These are phyloP conservation scores for Bryopsis sp. DNA, from an alignment of 139 green algal species.

Conservation along the genomic window DNA sequence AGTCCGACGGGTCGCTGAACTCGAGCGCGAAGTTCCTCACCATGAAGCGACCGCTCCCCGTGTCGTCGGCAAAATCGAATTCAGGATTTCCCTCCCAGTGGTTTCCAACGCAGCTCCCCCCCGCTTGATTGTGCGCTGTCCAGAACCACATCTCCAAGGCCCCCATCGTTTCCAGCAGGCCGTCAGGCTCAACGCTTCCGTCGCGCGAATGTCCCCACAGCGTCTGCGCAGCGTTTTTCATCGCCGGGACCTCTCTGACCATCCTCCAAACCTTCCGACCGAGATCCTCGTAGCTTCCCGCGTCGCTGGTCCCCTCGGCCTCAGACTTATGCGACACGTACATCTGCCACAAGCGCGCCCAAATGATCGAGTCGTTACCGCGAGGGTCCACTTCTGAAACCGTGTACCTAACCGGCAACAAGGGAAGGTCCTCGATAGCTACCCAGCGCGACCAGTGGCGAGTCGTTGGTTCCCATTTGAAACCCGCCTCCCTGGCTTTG, in stretches of 20 bases:
- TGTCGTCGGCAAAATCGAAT: too few relatives aligned
- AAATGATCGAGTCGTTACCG: slow-evolving; percentile 4
- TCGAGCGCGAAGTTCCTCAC: too few relatives aligned
- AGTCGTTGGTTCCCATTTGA: slow-evolving; percentile 9
- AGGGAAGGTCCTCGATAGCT: slow-evolving; percentile 13
- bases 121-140: background rate
- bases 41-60: too few relatives aligned
- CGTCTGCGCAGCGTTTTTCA: background rate
- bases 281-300: background rate
- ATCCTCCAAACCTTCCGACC: background rate
- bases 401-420: slow-evolving; percentile 9
- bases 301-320: background rate
- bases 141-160: slow-evolving; percentile 11
- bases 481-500: background rate
- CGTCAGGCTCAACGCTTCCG: background rate
- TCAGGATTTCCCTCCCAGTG: too few relatives aligned
- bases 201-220: background rate
- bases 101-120: too few relatives aligned
- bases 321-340: slow-evolving; percentile 6
- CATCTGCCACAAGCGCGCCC: slow-evolving; percentile 14
- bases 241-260: background rate
- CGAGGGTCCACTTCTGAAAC: slow-evolving; percentile 5
- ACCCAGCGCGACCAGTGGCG: slow-evolving; percentile 3
- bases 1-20: too few relatives aligned
- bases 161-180: background rate